phyloP scores from a whole-genome alignment of 352 stramenopile genomes.

The Phytophthora macrochlamydospora region DNA sequence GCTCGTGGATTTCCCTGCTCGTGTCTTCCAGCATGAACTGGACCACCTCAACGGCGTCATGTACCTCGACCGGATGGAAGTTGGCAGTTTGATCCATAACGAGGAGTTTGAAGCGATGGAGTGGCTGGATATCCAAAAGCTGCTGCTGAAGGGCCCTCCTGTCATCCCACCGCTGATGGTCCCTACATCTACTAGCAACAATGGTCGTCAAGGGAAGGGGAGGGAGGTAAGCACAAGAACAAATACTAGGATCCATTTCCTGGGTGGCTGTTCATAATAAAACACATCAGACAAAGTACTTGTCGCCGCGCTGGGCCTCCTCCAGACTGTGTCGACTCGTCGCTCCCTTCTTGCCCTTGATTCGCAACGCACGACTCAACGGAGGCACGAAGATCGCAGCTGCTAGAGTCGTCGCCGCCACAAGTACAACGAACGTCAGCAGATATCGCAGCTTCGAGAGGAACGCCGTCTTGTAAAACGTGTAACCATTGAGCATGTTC shows the following conservation, averaged over 20 bases:
- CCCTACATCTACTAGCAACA: slow-evolving; percentile 8
- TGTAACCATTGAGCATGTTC: slow-evolving; percentile 78
- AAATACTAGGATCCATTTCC: slow-evolving; percentile 22
- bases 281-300: slow-evolving; percentile 37
- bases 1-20: slow-evolving; percentile 74
- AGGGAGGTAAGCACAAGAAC: slow-evolving; percentile 29
- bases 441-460: slow-evolving; percentile 26
- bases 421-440: slow-evolving; percentile 29
- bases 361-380: slow-evolving; percentile 31
- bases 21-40: slow-evolving; percentile 85
- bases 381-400: slow-evolving; percentile 28
- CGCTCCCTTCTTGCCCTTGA: slow-evolving; percentile 20
- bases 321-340: not conserved
- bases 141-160: slow-evolving; percentile 36
- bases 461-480: slow-evolving; percentile 64
- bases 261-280: slow-evolving; percentile 17
- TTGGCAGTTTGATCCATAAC: slow-evolving; percentile 80
- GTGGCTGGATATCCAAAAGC: slow-evolving; percentile 59
- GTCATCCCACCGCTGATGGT: slow-evolving; percentile 32
- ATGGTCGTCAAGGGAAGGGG: slow-evolving; percentile 13
- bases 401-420: slow-evolving; percentile 34
- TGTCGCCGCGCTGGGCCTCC: slow-evolving; percentile 26
- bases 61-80: slow-evolving; percentile 76
- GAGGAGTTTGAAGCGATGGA: slow-evolving; percentile 80
- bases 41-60: slow-evolving; percentile 82